Percentiles rank a stretch among this genome's conserved stretches.
Evolutionary conservation across 2,329 filamentous ascomycete genomes (phyloP).

Genomic region (Mollisia scopiformis): DNA sequence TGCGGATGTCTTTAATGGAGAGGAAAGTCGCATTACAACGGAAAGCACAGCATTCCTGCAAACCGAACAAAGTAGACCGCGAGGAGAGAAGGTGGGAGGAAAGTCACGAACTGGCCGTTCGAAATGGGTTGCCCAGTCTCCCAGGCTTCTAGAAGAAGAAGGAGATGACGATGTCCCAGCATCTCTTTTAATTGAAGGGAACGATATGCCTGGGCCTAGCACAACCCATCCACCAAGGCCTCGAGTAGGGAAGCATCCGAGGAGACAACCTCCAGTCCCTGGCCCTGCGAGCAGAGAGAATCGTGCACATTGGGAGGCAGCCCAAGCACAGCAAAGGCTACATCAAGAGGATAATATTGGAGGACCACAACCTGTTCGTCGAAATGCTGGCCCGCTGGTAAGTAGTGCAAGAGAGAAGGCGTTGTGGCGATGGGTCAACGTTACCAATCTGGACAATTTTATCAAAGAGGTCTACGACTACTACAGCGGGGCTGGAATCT

Average conservation of each 20-base stretch:
- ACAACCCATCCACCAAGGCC: slow-evolving; percentile 29
- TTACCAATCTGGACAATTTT: slow-evolving; percentile 71
- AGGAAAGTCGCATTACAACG: slow-evolving; percentile 35
- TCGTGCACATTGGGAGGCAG: slow-evolving; percentile 57
- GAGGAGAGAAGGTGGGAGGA: slow-evolving; percentile 10
- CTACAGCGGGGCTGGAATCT: slow-evolving; percentile 68
- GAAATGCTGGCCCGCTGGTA: slow-evolving; percentile 48
- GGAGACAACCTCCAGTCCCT: slow-evolving; percentile 38
- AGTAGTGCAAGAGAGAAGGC: slow-evolving; percentile 67
- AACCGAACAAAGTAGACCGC: slow-evolving; percentile 21
- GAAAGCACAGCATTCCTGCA: slow-evolving; percentile 37
- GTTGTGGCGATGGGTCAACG: slow-evolving; percentile 75
- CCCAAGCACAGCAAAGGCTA: slow-evolving; percentile 54
- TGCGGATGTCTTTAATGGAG: slow-evolving; percentile 34
- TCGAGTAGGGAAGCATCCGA: slow-evolving; percentile 18
- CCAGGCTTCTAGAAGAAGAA: slow-evolving; percentile 37
- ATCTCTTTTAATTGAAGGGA: slow-evolving; percentile 63
- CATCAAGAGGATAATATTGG: slow-evolving; percentile 39
- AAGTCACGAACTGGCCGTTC: slow-evolving; percentile 16
- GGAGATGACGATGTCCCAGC: slow-evolving; percentile 60
- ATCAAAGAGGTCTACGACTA: slow-evolving; percentile 71
- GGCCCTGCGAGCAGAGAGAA: slow-evolving; percentile 48
- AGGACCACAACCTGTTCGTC: slow-evolving; percentile 45
- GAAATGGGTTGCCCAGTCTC: slow-evolving; percentile 35
- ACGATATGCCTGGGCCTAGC: slow-evolving; percentile 37